Evolutionary conservation across 2,329 filamentous ascomycete genomes (phyloP), one percentile per base, ranked within the genome.

Genomic region (Aspergillus aculeatus): DNA sequence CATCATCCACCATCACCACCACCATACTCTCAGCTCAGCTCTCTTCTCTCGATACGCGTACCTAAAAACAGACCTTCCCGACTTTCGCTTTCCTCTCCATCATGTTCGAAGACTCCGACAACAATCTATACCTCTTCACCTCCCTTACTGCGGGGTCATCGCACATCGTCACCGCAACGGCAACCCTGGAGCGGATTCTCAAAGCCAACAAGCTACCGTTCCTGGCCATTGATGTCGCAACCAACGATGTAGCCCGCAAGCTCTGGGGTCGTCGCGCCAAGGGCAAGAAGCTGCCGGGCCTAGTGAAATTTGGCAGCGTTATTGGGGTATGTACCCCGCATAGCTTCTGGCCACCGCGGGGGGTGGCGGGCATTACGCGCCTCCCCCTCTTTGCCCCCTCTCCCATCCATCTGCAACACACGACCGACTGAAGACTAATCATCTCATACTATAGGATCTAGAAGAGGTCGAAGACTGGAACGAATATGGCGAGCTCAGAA

Each of bases 391-490:
- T 44, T 35, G 11, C 32, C 32, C 14, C 11, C 32, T 35, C 5
- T 35, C 5, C 12, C 32, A 12, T 4, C 14, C 32, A 35, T 29
- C 14, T 35, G n/a, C 7, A 4, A 19, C 6, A 44, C 6, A 16
- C 38, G 19, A 7, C 14, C 38, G 16, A 4, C 24, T 35, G 7
- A 31, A 31, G 23, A 29, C 62, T 68, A 59, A 68, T 19, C 53
- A 9, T 7, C 12, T 41, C 19, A 10, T 24, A 54, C 50, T 64
- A 47, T 65, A 97, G 93, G 95, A 97, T 74, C 84, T 97, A 53
- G 89, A 94, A 64, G 89, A 98, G 77, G 87, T 98, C 64, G 95
- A 99, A 78, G 95, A 99, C 74, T 98, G 94, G 95, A 99, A 99
- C 80, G 95, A 99, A 76, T 97, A 96, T 77, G 92, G 92, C 77